Conservation (phyloP, 305 asterid species). For the Salvia sclarea region DNA sequence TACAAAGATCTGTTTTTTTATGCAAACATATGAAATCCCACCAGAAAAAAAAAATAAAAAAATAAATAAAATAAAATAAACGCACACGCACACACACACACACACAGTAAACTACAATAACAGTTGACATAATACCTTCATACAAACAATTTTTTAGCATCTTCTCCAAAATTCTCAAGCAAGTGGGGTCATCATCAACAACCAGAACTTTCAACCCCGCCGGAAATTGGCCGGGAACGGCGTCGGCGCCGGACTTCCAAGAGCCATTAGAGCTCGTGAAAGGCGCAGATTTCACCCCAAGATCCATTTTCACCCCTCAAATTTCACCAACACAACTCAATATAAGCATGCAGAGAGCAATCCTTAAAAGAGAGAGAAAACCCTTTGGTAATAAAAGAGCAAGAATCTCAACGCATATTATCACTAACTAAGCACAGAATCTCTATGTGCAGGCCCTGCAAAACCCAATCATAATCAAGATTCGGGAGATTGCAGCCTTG, state of each 20-base stretch:
- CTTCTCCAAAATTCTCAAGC: constrained; percentile 80
- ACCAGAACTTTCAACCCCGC: constrained; percentile 84
- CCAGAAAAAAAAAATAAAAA: no score
- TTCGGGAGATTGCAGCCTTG: background rate
- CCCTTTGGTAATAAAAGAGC: constrained; percentile 20
- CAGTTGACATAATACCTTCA: constrained; percentile 51
- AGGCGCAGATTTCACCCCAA: constrained; percentile 55
- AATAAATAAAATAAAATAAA: no score
- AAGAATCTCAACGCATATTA: background rate
- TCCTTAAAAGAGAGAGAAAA: constrained; percentile 32
- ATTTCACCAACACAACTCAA: constrained; percentile 28
- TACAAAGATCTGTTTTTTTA: constrained; percentile 25
- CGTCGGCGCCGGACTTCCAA: constrained; percentile 60
- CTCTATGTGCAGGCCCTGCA: constrained; percentile 23
- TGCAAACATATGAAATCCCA: constrained; percentile 3
- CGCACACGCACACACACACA: background rate
- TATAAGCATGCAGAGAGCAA: constrained; percentile 25
- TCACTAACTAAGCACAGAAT: constrained; percentile 19
- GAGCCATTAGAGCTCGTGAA: constrained; percentile 46
- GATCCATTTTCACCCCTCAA: constrained; percentile 56
- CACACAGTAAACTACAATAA: constrained; percentile 11
- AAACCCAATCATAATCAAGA: constrained; percentile 22
- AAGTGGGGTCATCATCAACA: constrained; percentile 91
- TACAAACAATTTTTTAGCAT: constrained; percentile 75
- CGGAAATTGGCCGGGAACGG: constrained; percentile 72